Conservation (phyloP, 2,329 filamentous ascomycete genomes). For the Didymella pinodella region DNA sequence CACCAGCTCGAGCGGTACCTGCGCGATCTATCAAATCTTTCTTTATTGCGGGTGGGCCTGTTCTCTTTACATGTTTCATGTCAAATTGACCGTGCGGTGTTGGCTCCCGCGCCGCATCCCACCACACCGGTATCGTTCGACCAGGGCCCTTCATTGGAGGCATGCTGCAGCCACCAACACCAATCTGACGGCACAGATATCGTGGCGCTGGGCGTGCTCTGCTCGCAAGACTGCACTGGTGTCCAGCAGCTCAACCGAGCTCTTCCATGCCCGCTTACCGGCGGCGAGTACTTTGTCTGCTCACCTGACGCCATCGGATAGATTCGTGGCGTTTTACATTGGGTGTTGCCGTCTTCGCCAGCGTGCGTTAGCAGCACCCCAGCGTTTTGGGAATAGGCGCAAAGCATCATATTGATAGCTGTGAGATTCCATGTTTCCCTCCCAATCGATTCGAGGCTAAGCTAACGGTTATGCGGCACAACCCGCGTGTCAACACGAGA, state of each 20-base stretch:
- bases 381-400: not conserved
- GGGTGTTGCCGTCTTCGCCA: not conserved
- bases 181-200: not conserved
- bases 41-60: constrained; percentile 1
- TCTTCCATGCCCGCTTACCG: too few relatives aligned
- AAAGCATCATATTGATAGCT: not conserved
- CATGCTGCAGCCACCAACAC: constrained; percentile 1
- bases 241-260: not conserved
- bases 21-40: not conserved
- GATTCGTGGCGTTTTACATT: not conserved
- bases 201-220: not conserved
- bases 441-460: not conserved
- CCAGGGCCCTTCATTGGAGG: not conserved
- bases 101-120: not conserved
- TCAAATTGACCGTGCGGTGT: not conserved
- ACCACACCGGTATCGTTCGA: not conserved
- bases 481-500: not conserved
- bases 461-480: constrained; percentile 1
- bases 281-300: not conserved
- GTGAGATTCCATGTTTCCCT: not conserved
- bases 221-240: not conserved
- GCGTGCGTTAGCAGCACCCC: not conserved
- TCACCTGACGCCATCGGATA: not conserved
- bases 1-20: not conserved
- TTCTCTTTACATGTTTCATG: not conserved